Evolutionary conservation across 306 rosid species (phyloP), one percentile per base, ranked within the genome.

Genomic region (Calophaca sinica): DNA sequence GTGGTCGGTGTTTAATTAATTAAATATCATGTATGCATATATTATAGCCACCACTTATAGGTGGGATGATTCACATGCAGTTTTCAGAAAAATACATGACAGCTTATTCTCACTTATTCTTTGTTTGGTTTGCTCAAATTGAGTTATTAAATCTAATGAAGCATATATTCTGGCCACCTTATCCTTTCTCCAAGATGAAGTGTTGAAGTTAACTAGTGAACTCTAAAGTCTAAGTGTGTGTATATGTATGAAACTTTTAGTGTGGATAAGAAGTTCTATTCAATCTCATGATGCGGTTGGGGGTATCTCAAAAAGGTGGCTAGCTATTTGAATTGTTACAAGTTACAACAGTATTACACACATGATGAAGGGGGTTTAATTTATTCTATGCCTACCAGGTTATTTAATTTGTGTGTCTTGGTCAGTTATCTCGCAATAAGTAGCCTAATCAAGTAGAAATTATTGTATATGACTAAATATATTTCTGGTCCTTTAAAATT

Each of bases 111-210:
- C 36, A 11, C 7, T 7, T 44, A 51, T 50, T 80, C 49, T 59
- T 68, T 60, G 26, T 59, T 74, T 51, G 35, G 71, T 68, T 60
- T 67, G 51, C 75, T 68, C 32, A 58, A 41, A 59, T 67, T 59
- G 46, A 11, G 36, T 70, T 67, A 26, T 41, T 35, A 45, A 62
- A 45, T 53, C 9, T 63, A 63, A 64, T 71, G 64, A 70, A 46
- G 81, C 53, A 69, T 81, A 53, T 75, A 69, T 69, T 81, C 69
- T 69, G 69, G 52, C 53, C 74, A 75, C 61, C 68, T 58, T 80
- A 49, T 69, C 55, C 62, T 75, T 48, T 62, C 68, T 5, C 11
- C 5, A 63, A 50, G 7, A 39, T 75, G 46, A 52, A 75, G 55
- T 75, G 31, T 29, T 35, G 51, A 20, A 71, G 39, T 41, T 38